A percentile compares a stretch with the other conserved stretches of the same genome.
Evolutionary conservation across 352 stramenopile species (phyloP).

Genomic region (Phytophthora pseudosyringae): DNA sequence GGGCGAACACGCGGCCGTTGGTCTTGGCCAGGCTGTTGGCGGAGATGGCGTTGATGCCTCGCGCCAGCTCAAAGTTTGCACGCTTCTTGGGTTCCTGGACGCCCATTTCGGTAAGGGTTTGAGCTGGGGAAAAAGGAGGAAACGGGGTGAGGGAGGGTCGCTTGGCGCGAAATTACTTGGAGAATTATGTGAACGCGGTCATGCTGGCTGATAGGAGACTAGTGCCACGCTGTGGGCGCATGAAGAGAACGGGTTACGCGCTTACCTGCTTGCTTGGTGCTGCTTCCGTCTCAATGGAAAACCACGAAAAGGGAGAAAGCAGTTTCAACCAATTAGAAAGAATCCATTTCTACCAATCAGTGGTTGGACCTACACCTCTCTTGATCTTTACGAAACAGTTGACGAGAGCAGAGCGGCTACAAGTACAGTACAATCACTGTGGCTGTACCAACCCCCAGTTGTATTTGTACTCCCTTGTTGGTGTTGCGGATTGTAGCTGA

Average conservation of each 20-base stretch:
- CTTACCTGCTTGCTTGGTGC: conserved; percentile 13
- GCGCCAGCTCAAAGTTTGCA: conserved; percentile 67
- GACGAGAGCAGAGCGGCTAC: too few species aligned
- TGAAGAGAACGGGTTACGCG: neutral
- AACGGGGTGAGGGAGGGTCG: neutral
- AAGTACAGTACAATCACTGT: too few species aligned
- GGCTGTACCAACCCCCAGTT: too few species aligned
- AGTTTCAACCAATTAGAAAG: conserved; percentile 24
- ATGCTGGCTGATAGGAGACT: neutral
- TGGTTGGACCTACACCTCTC: neutral
- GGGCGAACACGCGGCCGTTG: conserved; percentile 62
- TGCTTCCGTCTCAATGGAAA: conserved; percentile 17
- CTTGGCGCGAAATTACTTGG: neutral
- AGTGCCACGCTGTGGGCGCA: neutral
- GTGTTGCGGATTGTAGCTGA: too few species aligned
- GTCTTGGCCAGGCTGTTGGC: conserved; percentile 68
- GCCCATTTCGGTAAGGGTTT: conserved; percentile 20
- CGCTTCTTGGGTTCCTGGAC: conserved; percentile 46
- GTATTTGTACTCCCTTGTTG: too few species aligned
- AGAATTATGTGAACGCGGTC: neutral
- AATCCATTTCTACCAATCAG: conserved; percentile 13
- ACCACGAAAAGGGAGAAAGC: conserved; percentile 1
- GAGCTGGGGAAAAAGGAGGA: neutral
- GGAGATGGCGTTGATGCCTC: conserved; percentile 82
- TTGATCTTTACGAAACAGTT: too few species aligned